A percentile compares a stretch with the other conserved stretches of the same genome.
phyloP scores from a whole-genome alignment of 305 asterid genomes.

The Solanum hybrid region DNA sequence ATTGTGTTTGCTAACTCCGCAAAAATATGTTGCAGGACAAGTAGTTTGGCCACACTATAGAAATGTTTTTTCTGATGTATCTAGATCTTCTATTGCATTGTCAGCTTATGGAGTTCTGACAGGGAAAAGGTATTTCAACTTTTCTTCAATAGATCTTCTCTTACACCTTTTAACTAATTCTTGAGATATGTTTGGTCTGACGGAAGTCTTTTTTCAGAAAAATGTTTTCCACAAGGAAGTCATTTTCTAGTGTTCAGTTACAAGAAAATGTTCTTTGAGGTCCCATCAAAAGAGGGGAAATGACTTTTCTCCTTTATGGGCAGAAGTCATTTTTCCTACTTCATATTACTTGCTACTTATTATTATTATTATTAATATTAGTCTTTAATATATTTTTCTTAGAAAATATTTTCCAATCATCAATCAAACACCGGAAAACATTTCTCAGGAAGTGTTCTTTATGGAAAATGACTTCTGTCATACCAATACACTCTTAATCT shows the following conservation, averaged over 20 bases:
- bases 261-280: neutral
- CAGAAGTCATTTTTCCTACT: neutral
- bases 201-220: neutral
- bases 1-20: constrained; percentile 6
- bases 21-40: constrained; percentile 46
- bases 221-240: neutral
- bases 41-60: constrained; percentile 56
- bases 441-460: neutral
- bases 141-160: constrained; percentile 3
- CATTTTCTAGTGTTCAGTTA: neutral
- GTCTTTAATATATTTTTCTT: neutral
- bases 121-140: constrained; percentile 49
- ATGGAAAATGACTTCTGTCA: neutral
- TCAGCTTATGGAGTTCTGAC: constrained; percentile 74
- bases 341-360: neutral
- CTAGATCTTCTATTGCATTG: constrained; percentile 47
- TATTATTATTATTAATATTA: neutral
- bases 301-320: neutral
- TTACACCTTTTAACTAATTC: neutral
- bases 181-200: neutral
- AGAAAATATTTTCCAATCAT: neutral
- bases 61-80: constrained; percentile 35
- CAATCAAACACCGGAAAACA: neutral
- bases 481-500: neutral
- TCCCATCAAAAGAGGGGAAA: neutral